phyloP scores from a whole-genome alignment of 495 filamentous ascomycete species.

The Neurospora sp. region DNA sequence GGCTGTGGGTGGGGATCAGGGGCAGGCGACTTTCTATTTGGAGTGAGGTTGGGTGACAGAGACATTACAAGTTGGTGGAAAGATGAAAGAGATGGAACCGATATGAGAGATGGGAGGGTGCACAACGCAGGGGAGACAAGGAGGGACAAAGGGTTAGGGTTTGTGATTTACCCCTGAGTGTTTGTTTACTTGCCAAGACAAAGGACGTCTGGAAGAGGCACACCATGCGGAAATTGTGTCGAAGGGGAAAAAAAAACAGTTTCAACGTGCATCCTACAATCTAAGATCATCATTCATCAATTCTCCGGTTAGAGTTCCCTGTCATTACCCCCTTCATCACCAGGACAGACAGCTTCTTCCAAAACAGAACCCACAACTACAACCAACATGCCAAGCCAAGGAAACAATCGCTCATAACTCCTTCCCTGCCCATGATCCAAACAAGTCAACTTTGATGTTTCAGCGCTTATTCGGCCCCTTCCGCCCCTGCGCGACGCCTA shows the following conservation, averaged over 20 bases:
- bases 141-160: not conserved
- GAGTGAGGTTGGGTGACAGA: not conserved
- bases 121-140: not conserved
- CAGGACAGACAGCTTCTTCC: not conserved
- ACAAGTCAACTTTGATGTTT: not conserved
- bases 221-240: not conserved
- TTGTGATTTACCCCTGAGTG: not conserved
- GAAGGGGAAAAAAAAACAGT: not conserved
- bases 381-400: not conserved
- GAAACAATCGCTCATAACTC: not conserved
- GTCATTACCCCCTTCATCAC: not conserved
- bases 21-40: slow-evolving; percentile 8
- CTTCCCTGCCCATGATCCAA: not conserved
- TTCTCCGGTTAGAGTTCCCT: not conserved
- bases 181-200: not conserved
- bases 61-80: no score
- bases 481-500: no score
- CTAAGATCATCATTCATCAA: not conserved
- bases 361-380: not conserved
- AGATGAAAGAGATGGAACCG: no score
- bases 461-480: no score
- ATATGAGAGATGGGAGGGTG: no score
- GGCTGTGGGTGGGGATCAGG: not conserved
- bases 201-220: not conserved
- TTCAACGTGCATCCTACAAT: not conserved